Percentiles rank a stretch among this genome's conserved stretches.
Conservation (phyloP, 495 filamentous ascomycete species). For the Penicillium canescens region DNA sequence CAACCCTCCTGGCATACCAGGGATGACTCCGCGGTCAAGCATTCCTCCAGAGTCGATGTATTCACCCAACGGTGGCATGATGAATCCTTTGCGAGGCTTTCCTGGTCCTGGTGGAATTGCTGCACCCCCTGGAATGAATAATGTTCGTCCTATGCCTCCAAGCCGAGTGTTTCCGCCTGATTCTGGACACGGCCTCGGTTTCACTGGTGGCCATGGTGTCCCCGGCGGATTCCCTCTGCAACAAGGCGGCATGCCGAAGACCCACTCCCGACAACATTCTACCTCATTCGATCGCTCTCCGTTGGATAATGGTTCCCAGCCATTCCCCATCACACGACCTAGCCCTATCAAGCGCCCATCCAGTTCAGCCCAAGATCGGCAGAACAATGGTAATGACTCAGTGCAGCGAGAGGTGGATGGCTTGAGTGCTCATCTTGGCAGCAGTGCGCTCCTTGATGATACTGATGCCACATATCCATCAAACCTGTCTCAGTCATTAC, state of each 20-base stretch:
- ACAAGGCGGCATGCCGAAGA: conserved; percentile 38
- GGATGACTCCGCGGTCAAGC: conserved; percentile 37
- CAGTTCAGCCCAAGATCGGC: conserved; percentile 65
- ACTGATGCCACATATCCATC: conserved; percentile 55
- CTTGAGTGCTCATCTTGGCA: conserved; percentile 82
- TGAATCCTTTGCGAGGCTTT: conserved; percentile 54
- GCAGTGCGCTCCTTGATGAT: conserved; percentile 89
- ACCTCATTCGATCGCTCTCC: conserved; percentile 56
- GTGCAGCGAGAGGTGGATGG: conserved; percentile 62
- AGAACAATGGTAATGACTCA: conserved; percentile 39
- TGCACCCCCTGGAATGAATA: conserved; percentile 59
- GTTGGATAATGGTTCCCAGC: conserved; percentile 40
- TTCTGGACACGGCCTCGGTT: conserved; percentile 37
- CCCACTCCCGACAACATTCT: conserved; percentile 63
- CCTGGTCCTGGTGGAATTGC: conserved; percentile 58
- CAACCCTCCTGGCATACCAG: conserved; percentile 59
- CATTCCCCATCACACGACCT: conserved; percentile 74
- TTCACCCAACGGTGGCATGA: conserved; percentile 46
- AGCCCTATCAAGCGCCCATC: conserved; percentile 86
- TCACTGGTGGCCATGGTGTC: conserved; percentile 36
- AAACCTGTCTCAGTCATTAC: conserved; percentile 42
- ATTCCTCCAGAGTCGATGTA: conserved; percentile 56
- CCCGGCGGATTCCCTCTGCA: conserved; percentile 35
- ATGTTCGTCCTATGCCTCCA: conserved; percentile 57
- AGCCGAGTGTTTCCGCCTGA: conserved; percentile 65